phyloP scores from a whole-genome alignment of 1,284 basidiomycete species.

The Sporisorium sorghi region DNA sequence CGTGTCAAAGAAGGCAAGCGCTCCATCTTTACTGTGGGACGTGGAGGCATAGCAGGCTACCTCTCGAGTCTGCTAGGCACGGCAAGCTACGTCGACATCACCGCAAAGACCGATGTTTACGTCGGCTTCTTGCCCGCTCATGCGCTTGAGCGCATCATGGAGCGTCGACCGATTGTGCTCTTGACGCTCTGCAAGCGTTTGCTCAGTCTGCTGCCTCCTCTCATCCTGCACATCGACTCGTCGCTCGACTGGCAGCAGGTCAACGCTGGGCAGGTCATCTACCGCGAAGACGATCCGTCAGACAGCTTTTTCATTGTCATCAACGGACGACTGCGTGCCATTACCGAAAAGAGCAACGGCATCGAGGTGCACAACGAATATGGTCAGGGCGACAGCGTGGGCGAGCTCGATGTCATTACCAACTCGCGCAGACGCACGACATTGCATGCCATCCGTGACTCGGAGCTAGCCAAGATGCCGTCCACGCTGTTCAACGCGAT shows the following conservation, averaged over 20 bases:
- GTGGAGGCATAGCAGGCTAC: slow-evolving; percentile 95
- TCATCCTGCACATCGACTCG: slow-evolving; percentile 95
- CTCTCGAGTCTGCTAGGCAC: slow-evolving; percentile 92
- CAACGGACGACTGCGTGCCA: slow-evolving; percentile 90
- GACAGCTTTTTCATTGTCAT: slow-evolving; percentile 98
- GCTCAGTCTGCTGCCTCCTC: slow-evolving; percentile 90
- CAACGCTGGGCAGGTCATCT: slow-evolving; percentile 87
- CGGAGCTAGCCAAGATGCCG: slow-evolving; percentile 97
- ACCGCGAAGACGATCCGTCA: slow-evolving; percentile 87
- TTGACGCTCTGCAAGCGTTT: slow-evolving; percentile 95
- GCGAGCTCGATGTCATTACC: slow-evolving; percentile 96
- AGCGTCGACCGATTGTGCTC: slow-evolving; percentile 92
- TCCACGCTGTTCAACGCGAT: slow-evolving; percentile 96
- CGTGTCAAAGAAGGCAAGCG: slow-evolving; percentile 38
- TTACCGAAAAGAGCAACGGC: slow-evolving; percentile 74
- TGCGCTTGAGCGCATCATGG: slow-evolving; percentile 88
- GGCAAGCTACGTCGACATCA: slow-evolving; percentile 94
- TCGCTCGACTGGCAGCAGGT: slow-evolving; percentile 99
- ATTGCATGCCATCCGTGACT: slow-evolving; percentile 96
- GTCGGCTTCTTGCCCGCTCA: slow-evolving; percentile 92
- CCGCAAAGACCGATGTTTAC: slow-evolving; percentile 95
- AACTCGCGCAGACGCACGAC: slow-evolving; percentile 87
- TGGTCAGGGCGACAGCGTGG: slow-evolving; percentile 81
- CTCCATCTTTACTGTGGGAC: slow-evolving; percentile 85
- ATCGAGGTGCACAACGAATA: slow-evolving; percentile 91